Evolutionary conservation across 164 flowering plant genomes (phyloP), one percentile per base, ranked within the genome.

Genomic region (Brasenia schreberi): DNA sequence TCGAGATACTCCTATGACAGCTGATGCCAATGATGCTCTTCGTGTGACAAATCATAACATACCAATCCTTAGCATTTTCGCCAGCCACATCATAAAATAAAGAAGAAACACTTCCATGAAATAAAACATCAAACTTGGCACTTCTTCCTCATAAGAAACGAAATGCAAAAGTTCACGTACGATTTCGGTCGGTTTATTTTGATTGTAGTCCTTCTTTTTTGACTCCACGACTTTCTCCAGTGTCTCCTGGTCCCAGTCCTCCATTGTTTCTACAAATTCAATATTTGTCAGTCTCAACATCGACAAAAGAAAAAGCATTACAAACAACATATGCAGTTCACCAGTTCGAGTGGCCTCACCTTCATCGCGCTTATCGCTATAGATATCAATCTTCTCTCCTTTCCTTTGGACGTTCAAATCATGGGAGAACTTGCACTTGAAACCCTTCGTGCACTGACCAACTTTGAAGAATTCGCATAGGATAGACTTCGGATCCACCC

Each of bases 401-500:
- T 94, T 94, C 82, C 97, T 78, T 79, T 89, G 96, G 7, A 91
- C 84, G 79, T 86, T 90, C 82, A 94, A 76, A 79, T 94, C 96
- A 73, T 92, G 99, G 0, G 99, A 94, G 75, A 94, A 94, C 79
- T 94, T 94, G 86, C 99, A 94, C 73, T 92, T 94, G 68, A 92
- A 94, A 23, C 99, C 99, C 77, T 92, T 94, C 0, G 83, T 69
- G 73, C 99, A 94, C 77, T 94, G 99, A 68, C 99, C 97, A 39
- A 66, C 97, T 75, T 94, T 94, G 72, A 69, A 94, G 73, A 88
- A 88, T 71, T 92, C 99, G 59, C 99, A 94, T 7, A 94, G 56
- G 68, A 94, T 88, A 16, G 99, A 91, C 83, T 94, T 94, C 61
- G 97, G 99, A 88, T 94, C 99, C 76, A 91, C 97, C 77, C 99